Evolutionary conservation across 1,284 basidiomycete species (phyloP).

Genomic region (Sphaerobolus stellatus): DNA sequence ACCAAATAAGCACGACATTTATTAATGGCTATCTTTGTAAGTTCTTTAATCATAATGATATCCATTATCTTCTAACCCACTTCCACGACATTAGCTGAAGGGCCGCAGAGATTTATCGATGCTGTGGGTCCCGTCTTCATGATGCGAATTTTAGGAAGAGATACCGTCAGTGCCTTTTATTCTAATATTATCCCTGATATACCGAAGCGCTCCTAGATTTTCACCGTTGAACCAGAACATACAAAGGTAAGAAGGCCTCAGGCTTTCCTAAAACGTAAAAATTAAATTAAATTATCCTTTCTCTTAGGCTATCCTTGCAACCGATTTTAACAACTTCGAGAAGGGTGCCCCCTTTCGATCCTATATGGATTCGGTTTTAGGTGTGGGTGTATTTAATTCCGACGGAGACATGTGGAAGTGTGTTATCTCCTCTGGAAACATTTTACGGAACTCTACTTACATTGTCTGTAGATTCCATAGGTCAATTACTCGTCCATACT

Average conservation of each 20-base stretch:
- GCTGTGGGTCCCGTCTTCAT: too few relatives aligned
- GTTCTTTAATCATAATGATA: background rate
- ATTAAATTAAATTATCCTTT: background rate
- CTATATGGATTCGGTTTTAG: slow-evolving; percentile 37
- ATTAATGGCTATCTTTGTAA: background rate
- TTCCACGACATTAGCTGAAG: too few relatives aligned
- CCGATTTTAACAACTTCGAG: slow-evolving; percentile 43
- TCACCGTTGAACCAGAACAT: slow-evolving; percentile 37
- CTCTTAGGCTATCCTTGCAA: slow-evolving; percentile 38
- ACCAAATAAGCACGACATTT: background rate
- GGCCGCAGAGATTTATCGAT: too few relatives aligned
- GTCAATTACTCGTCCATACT: slow-evolving; percentile 57
- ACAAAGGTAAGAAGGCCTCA: slow-evolving; percentile 29
- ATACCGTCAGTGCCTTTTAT: background rate
- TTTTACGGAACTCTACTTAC: background rate
- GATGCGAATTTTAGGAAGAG: background rate
- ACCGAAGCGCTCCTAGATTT: slow-evolving; percentile 18
- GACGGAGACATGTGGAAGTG: slow-evolving; percentile 61
- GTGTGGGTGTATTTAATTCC: slow-evolving; percentile 60
- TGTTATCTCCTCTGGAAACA: slow-evolving; percentile 14
- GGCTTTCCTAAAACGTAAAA: background rate
- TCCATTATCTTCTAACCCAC: background rate
- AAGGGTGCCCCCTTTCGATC: slow-evolving; percentile 34
- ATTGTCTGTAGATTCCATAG: slow-evolving; percentile 47
- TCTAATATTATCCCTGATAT: background rate